These are phyloP conservation scores for Biancaea sappan DNA, from an alignment of 306 rosid genomes.

Conservation along the genomic window DNA sequence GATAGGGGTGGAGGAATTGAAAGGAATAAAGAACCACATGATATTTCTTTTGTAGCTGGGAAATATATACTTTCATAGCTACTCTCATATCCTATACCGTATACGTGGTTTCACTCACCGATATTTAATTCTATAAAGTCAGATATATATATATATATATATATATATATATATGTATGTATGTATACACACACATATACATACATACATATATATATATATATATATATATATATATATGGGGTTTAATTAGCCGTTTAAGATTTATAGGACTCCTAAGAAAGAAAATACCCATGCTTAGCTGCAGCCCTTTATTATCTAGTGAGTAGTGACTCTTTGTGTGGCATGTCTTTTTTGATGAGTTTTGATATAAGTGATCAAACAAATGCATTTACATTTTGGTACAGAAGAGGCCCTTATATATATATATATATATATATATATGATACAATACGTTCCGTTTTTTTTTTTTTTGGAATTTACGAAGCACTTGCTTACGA, in stretches of 20 bases:
- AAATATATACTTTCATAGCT: background rate
- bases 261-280: no score
- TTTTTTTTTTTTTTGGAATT: conserved; percentile 38
- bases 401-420: conserved; percentile 27
- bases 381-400: background rate
- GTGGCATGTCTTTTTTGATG: background rate
- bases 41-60: background rate
- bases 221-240: no score
- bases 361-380: background rate
- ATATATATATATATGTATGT: no score
- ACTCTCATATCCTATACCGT: background rate
- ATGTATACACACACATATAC: no score
- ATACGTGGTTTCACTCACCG: background rate
- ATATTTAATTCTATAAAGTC: background rate
- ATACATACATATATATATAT: no score
- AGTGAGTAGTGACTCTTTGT: background rate
- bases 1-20: background rate
- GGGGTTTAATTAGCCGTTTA: no score
- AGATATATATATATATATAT: no score
- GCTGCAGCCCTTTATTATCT: background rate
- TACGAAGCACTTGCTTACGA: conserved; percentile 4
- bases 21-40: background rate
- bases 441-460: conserved; percentile 16
- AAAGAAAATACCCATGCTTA: background rate
- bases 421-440: background rate